Conservation (phyloP, 306 rosid genomes). For the Malus sieversii region DNA sequence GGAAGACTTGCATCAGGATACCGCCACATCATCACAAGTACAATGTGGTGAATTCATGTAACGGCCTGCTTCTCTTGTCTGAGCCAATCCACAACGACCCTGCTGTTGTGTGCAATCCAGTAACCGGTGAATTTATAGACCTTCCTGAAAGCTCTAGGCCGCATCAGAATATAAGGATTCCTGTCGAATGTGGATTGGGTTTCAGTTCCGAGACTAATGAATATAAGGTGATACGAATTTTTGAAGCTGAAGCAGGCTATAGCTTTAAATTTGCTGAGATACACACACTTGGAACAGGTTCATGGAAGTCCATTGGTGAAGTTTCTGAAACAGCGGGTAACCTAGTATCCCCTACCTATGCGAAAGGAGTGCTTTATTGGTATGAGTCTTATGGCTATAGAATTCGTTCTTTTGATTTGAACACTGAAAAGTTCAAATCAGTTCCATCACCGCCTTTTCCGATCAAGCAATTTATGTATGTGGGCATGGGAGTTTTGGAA, state of each 20-base stretch:
- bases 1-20: too few species aligned
- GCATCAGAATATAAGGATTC: too few species aligned
- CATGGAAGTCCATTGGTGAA: not conserved
- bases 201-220: not conserved
- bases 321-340: too few species aligned
- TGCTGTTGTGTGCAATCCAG: too few species aligned
- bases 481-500: not conserved
- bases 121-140: constrained; percentile 3
- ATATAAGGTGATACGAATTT: constrained; percentile 2
- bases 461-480: not conserved
- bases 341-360: not conserved
- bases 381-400: too few species aligned
- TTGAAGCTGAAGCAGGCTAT: not conserved
- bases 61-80: too few species aligned
- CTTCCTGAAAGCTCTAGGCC: not conserved
- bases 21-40: too few species aligned
- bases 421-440: constrained; percentile 9
- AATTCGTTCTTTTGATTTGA: constrained; percentile 7
- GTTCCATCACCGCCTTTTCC: not conserved
- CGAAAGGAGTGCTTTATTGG: constrained; percentile 14
- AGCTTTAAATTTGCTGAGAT: not conserved
- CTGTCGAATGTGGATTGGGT: not conserved
- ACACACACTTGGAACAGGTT: constrained; percentile 8
- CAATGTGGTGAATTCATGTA: too few species aligned
- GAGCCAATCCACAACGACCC: too few species aligned